Percentiles rank a stretch among this genome's conserved stretches.
Evolutionary conservation across 345 rosid genomes (phyloP).

Genomic region (Gossypium bickii): DNA sequence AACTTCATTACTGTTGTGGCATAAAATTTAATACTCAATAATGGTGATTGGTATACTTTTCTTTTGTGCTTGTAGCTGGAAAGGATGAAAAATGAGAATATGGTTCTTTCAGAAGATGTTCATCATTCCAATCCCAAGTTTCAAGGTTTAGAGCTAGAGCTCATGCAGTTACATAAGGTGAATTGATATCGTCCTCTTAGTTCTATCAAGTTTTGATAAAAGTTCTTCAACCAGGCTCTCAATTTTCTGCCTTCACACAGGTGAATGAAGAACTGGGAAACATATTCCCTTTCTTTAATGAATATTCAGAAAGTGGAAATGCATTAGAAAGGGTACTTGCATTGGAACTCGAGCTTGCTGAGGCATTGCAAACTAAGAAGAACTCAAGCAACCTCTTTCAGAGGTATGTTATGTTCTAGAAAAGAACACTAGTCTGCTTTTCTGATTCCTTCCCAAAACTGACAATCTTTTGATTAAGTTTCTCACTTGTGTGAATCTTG

Average conservation of each 20-base stretch:
- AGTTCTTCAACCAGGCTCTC: constrained; percentile 5
- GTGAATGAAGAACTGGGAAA: constrained; percentile 79
- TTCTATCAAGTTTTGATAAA: constrained; percentile 10
- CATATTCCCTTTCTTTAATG: constrained; percentile 62
- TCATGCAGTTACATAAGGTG: constrained; percentile 70
- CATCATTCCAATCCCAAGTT: constrained; percentile 43
- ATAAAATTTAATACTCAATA: neutral
- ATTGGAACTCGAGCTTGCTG: constrained; percentile 85
- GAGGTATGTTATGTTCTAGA: constrained; percentile 41
- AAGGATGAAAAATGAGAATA: constrained; percentile 91
- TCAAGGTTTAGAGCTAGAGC: constrained; percentile 60
- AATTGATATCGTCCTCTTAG: constrained; percentile 11
- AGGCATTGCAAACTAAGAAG: constrained; percentile 71
- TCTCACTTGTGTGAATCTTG: neutral
- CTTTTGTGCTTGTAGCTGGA: constrained; percentile 54
- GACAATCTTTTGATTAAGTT: neutral
- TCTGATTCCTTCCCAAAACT: neutral
- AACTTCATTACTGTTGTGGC: neutral
- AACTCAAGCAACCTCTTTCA: constrained; percentile 61
- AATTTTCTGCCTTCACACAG: constrained; percentile 36
- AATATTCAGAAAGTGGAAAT: constrained; percentile 52
- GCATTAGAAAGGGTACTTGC: constrained; percentile 91
- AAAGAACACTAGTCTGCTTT: neutral
- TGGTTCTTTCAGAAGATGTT: constrained; percentile 45
- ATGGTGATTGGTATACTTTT: constrained; percentile 14